A percentile compares a stretch with the other conserved stretches of the same genome.
Conservation (phyloP, 345 rosid genomes). For the Eucalyptus leucophloia region DNA sequence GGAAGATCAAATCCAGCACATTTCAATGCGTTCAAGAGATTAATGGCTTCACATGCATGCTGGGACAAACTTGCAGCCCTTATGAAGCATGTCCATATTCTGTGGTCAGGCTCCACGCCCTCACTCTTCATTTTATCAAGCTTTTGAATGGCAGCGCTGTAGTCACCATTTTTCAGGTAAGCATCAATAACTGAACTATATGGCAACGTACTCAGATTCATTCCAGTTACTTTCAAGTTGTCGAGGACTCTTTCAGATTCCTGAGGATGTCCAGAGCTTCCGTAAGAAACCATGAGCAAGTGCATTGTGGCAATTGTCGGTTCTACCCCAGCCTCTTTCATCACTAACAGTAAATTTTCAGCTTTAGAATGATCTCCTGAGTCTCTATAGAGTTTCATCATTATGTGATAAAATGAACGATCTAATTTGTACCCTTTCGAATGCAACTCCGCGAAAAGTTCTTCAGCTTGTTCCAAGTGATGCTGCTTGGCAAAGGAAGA, state of each 20-base stretch:
- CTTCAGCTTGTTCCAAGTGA: slow-evolving; percentile 65
- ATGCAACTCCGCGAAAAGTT: slow-evolving; percentile 53
- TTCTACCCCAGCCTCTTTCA: slow-evolving; percentile 77
- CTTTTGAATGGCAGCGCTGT: slow-evolving; percentile 57
- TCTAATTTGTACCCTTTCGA: slow-evolving; percentile 65
- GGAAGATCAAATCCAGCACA: slow-evolving; percentile 81
- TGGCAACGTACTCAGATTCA: slow-evolving; percentile 57
- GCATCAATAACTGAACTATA: slow-evolving; percentile 88
- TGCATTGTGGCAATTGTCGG: slow-evolving; percentile 89
- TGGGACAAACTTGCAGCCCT: slow-evolving; percentile 77
- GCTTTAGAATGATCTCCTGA: slow-evolving; percentile 69
- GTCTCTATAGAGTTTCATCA: slow-evolving; percentile 85
- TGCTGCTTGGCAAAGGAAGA: slow-evolving; percentile 79
- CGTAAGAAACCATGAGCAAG: slow-evolving; percentile 87
- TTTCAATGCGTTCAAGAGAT: slow-evolving; percentile 52
- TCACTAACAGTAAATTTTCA: slow-evolving; percentile 48
- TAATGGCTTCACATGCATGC: slow-evolving; percentile 37
- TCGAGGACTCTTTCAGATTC: slow-evolving; percentile 77
- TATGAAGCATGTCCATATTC: slow-evolving; percentile 92
- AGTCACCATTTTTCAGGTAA: slow-evolving; percentile 66
- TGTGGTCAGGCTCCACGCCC: slow-evolving; percentile 74
- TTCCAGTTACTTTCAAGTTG: slow-evolving; percentile 56
- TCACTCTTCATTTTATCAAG: slow-evolving; percentile 64
- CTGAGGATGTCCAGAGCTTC: slow-evolving; percentile 77
- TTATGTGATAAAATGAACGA: slow-evolving; percentile 79